phyloP scores from a whole-genome alignment of 1,284 basidiomycete genomes.

The Cryptococcus wingfieldii region DNA sequence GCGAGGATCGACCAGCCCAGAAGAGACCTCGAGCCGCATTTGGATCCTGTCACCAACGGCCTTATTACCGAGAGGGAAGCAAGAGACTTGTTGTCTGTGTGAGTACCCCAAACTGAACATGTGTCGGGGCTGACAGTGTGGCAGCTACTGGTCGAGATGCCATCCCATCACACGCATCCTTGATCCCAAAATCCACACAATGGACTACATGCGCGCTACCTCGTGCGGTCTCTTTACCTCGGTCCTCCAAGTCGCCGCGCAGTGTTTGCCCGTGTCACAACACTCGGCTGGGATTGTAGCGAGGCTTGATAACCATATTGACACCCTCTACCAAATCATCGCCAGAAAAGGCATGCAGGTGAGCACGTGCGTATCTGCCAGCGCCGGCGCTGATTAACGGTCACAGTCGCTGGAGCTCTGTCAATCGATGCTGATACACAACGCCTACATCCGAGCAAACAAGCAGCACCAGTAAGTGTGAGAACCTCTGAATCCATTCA shows the following conservation, averaged over 20 bases:
- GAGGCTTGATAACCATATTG: constrained; percentile 15
- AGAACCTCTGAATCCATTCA: background rate
- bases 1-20: constrained; percentile 17
- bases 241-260: constrained; percentile 11
- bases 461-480: constrained; percentile 13
- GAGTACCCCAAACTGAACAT: background rate
- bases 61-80: constrained; percentile 11
- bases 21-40: constrained; percentile 9
- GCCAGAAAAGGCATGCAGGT: constrained; percentile 11
- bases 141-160: constrained; percentile 14
- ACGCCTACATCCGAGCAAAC: constrained; percentile 6
- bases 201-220: constrained; percentile 7
- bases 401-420: constrained; percentile 19
- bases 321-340: constrained; percentile 8
- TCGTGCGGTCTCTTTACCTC: constrained; percentile 12
- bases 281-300: constrained; percentile 14
- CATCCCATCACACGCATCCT: constrained; percentile 12
- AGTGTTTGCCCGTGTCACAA: constrained; percentile 16
- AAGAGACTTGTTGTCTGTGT: constrained; percentile 9
- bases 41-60: constrained; percentile 8
- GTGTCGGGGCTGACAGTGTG: background rate
- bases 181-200: constrained; percentile 16
- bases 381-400: background rate
- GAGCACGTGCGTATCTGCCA: background rate
- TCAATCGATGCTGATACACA: constrained; percentile 12